phyloP scores from a whole-genome alignment of 306 rosid genomes.

The Glycine latifolia region DNA sequence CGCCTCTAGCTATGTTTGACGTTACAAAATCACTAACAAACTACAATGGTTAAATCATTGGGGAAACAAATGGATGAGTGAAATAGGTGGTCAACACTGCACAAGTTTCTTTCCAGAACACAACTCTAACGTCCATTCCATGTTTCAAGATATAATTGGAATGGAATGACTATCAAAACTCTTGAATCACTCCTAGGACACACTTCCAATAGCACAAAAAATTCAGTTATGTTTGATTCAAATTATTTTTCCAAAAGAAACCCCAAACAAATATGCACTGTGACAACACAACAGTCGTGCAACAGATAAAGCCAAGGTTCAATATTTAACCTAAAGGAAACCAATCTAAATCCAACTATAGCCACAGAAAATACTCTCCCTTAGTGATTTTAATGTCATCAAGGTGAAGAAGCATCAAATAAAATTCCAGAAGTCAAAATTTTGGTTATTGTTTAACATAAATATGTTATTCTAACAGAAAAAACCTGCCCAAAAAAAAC shows the following conservation, averaged over 20 bases:
- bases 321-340: background rate
- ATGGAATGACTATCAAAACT: background rate
- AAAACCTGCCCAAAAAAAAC: background rate
- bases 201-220: too few relatives aligned
- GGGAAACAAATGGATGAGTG: too few relatives aligned
- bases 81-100: too few relatives aligned
- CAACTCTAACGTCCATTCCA: too few relatives aligned
- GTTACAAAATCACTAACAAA: too few relatives aligned
- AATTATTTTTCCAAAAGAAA: background rate
- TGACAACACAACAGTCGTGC: background rate
- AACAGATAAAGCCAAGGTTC: background rate
- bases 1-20: too few relatives aligned
- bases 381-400: background rate
- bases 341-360: background rate
- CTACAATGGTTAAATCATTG: too few relatives aligned
- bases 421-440: slow-evolving; percentile 35
- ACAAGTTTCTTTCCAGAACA: too few relatives aligned
- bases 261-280: background rate
- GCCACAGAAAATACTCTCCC: background rate
- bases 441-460: slow-evolving; percentile 17
- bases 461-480: background rate
- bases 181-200: background rate
- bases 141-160: too few relatives aligned
- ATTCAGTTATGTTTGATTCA: background rate
- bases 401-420: slow-evolving; percentile 21